phyloP scores from a whole-genome alignment of 2,329 filamentous ascomycete species.

The Alternaria gaisen region DNA sequence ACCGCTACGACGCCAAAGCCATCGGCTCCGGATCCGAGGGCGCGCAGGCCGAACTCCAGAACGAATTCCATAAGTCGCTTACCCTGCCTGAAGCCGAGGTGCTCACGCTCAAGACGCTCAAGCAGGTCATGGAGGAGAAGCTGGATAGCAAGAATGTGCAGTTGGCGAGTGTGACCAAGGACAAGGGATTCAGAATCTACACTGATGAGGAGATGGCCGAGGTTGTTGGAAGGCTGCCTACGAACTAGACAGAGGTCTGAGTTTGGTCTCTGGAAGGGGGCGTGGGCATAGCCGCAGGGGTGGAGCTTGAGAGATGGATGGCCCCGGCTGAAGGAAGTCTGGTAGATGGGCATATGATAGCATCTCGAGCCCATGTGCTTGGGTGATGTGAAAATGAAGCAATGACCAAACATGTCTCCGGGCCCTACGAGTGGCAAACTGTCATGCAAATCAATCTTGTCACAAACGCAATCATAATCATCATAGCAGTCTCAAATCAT shows the following conservation, averaged over 20 bases:
- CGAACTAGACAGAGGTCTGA: constrained; percentile 49
- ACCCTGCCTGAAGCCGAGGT: constrained; percentile 94
- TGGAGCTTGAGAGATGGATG: too few species aligned
- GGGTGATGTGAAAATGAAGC: constrained; percentile 39
- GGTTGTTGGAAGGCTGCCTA: constrained; percentile 81
- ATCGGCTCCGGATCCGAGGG: constrained; percentile 98
- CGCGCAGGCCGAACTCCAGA: constrained; percentile 96
- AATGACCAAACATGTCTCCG: constrained; percentile 23
- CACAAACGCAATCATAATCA: neutral
- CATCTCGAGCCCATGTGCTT: constrained; percentile 25
- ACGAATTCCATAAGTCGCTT: constrained; percentile 98
- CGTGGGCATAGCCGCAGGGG: too few species aligned
- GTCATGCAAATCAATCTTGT: neutral
- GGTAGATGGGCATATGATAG: constrained; percentile 12
- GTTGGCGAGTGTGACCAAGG: constrained; percentile 95
- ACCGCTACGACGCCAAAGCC: constrained; percentile 98
- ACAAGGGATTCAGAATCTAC: constrained; percentile 98
- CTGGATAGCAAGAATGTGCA: constrained; percentile 98
- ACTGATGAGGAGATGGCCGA: constrained; percentile 95
- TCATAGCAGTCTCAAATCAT: too few species aligned
- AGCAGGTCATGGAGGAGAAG: constrained; percentile 99
- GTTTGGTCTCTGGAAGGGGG: neutral
- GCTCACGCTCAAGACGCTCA: constrained; percentile 94
- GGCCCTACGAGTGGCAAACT: neutral
- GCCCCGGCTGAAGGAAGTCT: neutral